These are phyloP conservation scores for Pythium sp. DNA, from an alignment of 352 stramenopile species.

Conservation along the genomic window DNA sequence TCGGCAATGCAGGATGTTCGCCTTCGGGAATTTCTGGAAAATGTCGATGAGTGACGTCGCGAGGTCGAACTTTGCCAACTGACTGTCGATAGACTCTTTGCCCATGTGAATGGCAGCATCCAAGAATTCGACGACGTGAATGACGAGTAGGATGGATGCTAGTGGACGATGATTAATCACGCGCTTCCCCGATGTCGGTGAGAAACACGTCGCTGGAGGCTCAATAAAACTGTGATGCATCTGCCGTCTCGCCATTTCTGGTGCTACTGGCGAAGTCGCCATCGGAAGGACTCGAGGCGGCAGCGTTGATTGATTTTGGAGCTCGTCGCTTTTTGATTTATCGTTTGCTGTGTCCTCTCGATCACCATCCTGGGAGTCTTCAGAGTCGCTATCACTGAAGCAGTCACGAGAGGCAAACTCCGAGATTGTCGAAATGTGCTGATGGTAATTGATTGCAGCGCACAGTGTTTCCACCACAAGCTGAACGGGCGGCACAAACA, in stretches of 20 bases:
- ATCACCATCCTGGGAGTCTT: conserved; percentile 38
- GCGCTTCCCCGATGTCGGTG: conserved; percentile 43
- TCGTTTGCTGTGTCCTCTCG: conserved; percentile 13
- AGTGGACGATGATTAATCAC: conserved; percentile 63
- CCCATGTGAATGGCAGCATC: conserved; percentile 59
- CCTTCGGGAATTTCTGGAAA: conserved; percentile 69
- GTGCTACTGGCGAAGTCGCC: neutral
- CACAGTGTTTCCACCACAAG: conserved; percentile 57
- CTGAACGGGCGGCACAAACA: conserved; percentile 50
- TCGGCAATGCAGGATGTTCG: conserved; percentile 71
- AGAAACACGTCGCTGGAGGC: conserved; percentile 29
- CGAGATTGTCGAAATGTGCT: conserved; percentile 69
- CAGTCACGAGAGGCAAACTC: conserved; percentile 71
- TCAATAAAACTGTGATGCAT: conserved; percentile 14
- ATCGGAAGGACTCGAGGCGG: conserved; percentile 14
- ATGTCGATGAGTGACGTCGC: conserved; percentile 61
- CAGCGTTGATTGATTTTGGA: conserved; percentile 12
- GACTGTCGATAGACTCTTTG: conserved; percentile 55
- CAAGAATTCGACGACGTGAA: conserved; percentile 66
- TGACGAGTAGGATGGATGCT: conserved; percentile 56
- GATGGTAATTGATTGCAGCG: conserved; percentile 72
- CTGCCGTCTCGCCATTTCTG: conserved; percentile 12
- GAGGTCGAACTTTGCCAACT: conserved; percentile 50
- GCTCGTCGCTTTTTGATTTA: conserved; percentile 12
- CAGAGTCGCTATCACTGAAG: conserved; percentile 75